Evolutionary conservation across 164 flowering plant genomes (phyloP).

Genomic region (Umbellularia californica): DNA sequence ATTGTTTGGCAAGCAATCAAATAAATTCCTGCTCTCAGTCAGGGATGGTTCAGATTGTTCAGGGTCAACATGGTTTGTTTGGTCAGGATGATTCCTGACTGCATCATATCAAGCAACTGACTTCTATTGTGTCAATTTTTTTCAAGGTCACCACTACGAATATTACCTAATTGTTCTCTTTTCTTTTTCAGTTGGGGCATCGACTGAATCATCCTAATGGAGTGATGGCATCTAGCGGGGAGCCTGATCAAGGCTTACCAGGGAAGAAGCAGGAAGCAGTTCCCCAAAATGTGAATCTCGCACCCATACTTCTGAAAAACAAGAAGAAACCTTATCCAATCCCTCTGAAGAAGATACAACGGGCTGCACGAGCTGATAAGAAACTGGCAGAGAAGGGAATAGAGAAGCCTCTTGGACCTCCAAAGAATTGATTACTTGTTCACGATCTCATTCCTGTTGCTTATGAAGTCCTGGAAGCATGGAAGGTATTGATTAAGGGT

Average conservation of each 20-base stretch:
- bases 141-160: no score
- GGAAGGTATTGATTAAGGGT: slow-evolving; percentile 79
- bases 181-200: neutral
- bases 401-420: slow-evolving; percentile 84
- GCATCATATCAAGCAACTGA: neutral
- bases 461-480: slow-evolving; percentile 71
- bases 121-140: neutral
- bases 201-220: slow-evolving; percentile 10
- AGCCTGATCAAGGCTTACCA: slow-evolving; percentile 5
- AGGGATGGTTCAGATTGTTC: neutral
- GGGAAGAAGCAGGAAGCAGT: slow-evolving; percentile 20
- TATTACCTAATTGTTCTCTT: neutral
- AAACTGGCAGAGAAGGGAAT: slow-evolving; percentile 77
- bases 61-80: no score
- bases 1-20: no score
- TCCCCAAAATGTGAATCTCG: slow-evolving; percentile 89
- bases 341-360: slow-evolving; percentile 59
- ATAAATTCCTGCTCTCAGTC: neutral
- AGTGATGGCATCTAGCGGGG: slow-evolving; percentile 6
- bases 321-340: slow-evolving; percentile 93
- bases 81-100: no score
- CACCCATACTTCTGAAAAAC: slow-evolving; percentile 54
- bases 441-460: slow-evolving; percentile 82
- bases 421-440: slow-evolving; percentile 80
- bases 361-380: slow-evolving; percentile 60